Percentiles rank a stretch among this genome's conserved stretches.
Conservation (phyloP, 768 basidiomycete genomes). For the Boletellus ananiceps region DNA sequence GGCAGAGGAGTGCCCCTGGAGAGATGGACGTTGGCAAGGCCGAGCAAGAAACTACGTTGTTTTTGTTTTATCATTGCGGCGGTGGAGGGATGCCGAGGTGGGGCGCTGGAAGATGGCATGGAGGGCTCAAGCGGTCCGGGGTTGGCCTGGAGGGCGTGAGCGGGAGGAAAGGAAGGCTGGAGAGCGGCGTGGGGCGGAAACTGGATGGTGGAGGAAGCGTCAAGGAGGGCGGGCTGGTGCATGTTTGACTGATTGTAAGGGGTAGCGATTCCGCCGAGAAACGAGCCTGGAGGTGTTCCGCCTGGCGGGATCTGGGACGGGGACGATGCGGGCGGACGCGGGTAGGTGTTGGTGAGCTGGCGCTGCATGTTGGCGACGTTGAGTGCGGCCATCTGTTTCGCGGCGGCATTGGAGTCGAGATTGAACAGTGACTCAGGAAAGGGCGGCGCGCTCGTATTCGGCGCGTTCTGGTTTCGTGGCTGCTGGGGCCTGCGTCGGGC, state of each 20-base stretch:
- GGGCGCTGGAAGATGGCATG: conserved; percentile 37
- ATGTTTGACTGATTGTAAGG: conserved; percentile 26
- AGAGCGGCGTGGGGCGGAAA: conserved; percentile 41
- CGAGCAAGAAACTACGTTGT: conserved; percentile 54
- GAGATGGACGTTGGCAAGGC: conserved; percentile 57
- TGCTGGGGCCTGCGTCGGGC: conserved; percentile 40
- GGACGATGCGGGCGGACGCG: conserved; percentile 38
- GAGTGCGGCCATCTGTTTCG: conserved; percentile 81
- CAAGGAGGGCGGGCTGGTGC: conserved; percentile 39
- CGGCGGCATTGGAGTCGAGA: conserved; percentile 61
- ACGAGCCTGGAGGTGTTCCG: conserved; percentile 66
- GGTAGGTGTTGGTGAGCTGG: conserved; percentile 54
- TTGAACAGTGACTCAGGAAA: conserved; percentile 42
- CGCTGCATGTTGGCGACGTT: conserved; percentile 48
- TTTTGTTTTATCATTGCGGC: conserved; percentile 45
- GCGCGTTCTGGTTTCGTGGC: conserved; percentile 21
- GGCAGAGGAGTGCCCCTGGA: conserved; percentile 64
- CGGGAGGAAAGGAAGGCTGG: conserved; percentile 42
- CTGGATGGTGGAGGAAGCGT: conserved; percentile 38
- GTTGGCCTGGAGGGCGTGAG: conserved; percentile 29
- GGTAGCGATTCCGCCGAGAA: conserved; percentile 43
- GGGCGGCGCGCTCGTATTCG: conserved; percentile 13
- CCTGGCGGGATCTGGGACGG: conserved; percentile 34
- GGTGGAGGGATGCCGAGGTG: conserved; percentile 34
- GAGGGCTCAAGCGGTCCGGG: conserved; percentile 44